phyloP scores from a whole-genome alignment of 1,284 basidiomycete genomes.

The Apiotrichum domesticum region DNA sequence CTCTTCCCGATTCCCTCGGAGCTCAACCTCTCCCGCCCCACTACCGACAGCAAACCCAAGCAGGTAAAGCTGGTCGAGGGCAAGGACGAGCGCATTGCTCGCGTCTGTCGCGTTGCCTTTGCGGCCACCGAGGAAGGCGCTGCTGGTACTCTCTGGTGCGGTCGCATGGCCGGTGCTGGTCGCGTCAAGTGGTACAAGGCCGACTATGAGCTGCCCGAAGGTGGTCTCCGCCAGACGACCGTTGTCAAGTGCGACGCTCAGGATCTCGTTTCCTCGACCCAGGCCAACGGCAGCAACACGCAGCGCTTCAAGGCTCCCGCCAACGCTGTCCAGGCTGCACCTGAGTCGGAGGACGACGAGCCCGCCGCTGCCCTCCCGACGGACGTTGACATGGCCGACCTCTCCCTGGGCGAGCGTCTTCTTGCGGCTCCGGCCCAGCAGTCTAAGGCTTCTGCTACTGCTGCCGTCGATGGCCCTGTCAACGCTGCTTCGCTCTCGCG shows the following conservation, averaged over 20 bases:
- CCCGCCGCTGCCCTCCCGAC: constrained; percentile 50
- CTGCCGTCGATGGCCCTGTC: constrained; percentile 49
- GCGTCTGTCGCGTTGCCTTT: constrained; percentile 31
- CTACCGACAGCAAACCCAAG: constrained; percentile 34
- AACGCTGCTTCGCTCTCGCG: constrained; percentile 86
- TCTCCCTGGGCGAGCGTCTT: constrained; percentile 80
- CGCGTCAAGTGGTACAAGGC: constrained; percentile 62
- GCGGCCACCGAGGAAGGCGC: constrained; percentile 50
- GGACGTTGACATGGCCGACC: constrained; percentile 77
- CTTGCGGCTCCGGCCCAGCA: constrained; percentile 55
- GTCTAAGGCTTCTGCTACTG: constrained; percentile 44
- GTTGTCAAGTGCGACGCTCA: constrained; percentile 51
- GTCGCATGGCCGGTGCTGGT: constrained; percentile 58
- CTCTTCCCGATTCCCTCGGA: constrained; percentile 59
- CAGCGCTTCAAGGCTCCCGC: constrained; percentile 43
- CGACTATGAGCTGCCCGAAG: constrained; percentile 57
- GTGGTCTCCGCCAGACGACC: constrained; percentile 38
- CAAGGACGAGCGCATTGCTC: constrained; percentile 34
- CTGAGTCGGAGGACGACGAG: constrained; percentile 34
- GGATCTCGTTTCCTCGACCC: constrained; percentile 39
- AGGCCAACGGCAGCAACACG: constrained; percentile 19
- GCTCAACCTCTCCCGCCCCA: constrained; percentile 43
- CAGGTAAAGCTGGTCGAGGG: constrained; percentile 39
- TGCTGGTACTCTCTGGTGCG: constrained; percentile 55
- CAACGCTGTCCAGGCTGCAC: constrained; percentile 25